phyloP scores from a whole-genome alignment of 2,329 filamentous ascomycete genomes.

The Amphichorda felina region DNA sequence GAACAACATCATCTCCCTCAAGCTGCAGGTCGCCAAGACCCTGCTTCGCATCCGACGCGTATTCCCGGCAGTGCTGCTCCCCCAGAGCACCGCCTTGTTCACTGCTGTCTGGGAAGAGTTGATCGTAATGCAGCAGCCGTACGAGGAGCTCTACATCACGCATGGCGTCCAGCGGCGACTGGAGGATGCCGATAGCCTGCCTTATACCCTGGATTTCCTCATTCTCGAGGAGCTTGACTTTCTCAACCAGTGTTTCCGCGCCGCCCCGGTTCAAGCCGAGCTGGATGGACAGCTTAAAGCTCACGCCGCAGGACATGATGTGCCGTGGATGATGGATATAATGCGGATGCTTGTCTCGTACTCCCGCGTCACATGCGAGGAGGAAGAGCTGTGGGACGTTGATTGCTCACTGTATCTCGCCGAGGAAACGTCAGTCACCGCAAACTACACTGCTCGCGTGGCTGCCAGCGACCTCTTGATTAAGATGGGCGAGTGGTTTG shows the following conservation, averaged over 20 bases:
- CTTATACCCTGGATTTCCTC: constrained; percentile 88
- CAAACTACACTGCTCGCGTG: constrained; percentile 90
- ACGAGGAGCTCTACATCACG: constrained; percentile 76
- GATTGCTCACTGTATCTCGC: constrained; percentile 92
- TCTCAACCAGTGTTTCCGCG: constrained; percentile 80
- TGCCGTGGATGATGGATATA: constrained; percentile 76
- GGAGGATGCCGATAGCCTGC: constrained; percentile 82
- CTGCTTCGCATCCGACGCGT: constrained; percentile 79
- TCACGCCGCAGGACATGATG: constrained; percentile 46
- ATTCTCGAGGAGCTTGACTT: constrained; percentile 92
- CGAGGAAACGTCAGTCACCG: constrained; percentile 87
- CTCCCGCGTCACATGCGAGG: constrained; percentile 81
- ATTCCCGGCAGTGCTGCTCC: constrained; percentile 70
- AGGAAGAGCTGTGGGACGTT: constrained; percentile 92
- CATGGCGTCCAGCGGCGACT: constrained; percentile 77
- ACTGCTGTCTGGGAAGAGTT: constrained; percentile 84
- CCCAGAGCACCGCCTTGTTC: constrained; percentile 76
- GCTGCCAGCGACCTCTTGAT: constrained; percentile 87
- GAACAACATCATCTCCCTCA: constrained; percentile 75
- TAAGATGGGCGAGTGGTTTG: constrained; percentile 86
- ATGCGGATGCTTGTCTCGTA: constrained; percentile 79
- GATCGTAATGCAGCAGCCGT: constrained; percentile 56
- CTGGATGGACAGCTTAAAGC: constrained; percentile 67
- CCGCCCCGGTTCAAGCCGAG: constrained; percentile 78
- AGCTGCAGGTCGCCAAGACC: constrained; percentile 89